Conservation (phyloP, 148 eudicot species). For the Fallopia convolvulus region DNA sequence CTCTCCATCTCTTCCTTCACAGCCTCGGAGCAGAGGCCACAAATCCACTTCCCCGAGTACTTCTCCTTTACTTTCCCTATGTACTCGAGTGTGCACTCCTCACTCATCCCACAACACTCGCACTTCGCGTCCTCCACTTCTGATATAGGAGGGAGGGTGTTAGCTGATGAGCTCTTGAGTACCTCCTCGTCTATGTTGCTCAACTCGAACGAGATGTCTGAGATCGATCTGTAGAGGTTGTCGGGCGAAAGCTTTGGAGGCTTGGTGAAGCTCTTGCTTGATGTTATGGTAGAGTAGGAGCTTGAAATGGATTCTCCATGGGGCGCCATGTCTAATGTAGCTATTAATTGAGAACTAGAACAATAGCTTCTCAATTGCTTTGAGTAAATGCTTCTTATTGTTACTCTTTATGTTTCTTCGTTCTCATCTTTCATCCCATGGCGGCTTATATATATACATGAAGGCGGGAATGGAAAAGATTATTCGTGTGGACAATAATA, state of each 20-base stretch:
- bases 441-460: neutral
- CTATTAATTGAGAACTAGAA: neutral
- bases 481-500: neutral
- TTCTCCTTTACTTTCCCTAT: constrained; percentile 51
- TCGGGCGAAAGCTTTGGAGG: constrained; percentile 42
- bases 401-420: neutral
- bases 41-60: constrained; percentile 77
- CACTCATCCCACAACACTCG: constrained; percentile 72
- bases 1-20: constrained; percentile 71
- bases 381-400: neutral
- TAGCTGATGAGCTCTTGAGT: constrained; percentile 3
- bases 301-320: constrained; percentile 38
- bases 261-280: constrained; percentile 6
- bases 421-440: neutral
- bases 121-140: constrained; percentile 58
- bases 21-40: constrained; percentile 81
- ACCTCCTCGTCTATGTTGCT: constrained; percentile 21
- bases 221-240: constrained; percentile 45
- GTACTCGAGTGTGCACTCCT: constrained; percentile 72
- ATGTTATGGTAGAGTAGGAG: constrained; percentile 17
- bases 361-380: neutral
- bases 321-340: constrained; percentile 47
- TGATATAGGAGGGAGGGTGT: constrained; percentile 14
- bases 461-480: neutral
- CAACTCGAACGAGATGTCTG: constrained; percentile 56